These are phyloP conservation scores for Scutellaria baicalensis DNA, from an alignment of 257 asterid species.

Conservation along the genomic window DNA sequence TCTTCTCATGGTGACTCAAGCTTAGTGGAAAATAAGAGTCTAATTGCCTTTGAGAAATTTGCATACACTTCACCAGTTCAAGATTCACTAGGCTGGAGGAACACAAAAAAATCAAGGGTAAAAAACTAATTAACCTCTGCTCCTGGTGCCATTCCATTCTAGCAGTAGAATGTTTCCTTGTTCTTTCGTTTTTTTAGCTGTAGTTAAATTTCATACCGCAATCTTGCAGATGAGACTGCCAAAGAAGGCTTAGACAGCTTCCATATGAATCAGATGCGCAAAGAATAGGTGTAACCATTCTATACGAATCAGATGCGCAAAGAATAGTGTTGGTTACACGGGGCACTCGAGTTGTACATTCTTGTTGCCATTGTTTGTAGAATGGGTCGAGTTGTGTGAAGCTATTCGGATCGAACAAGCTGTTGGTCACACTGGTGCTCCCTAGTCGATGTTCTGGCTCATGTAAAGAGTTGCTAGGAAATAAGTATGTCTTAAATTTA, in stretches of 20 bases:
- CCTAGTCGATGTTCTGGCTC: not conserved
- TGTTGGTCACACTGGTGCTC: too few species aligned
- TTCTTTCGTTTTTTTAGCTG: not conserved
- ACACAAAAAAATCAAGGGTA: slow-evolving; percentile 61
- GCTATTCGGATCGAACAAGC: not conserved
- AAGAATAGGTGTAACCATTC: too few species aligned
- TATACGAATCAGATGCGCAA: not conserved
- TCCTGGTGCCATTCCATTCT: not conserved
- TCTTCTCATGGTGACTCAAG: slow-evolving; percentile 34
- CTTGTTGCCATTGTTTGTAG: not conserved
- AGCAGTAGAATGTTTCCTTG: not conserved
- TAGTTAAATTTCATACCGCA: not conserved
- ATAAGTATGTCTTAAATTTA: too few species aligned
- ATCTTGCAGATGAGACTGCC: slow-evolving; percentile 76
- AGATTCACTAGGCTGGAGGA: slow-evolving; percentile 68
- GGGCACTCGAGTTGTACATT: not conserved
- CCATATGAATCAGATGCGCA: not conserved
- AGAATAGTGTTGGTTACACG: not conserved
- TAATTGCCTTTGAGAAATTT: slow-evolving; percentile 41
- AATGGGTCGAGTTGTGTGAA: not conserved
- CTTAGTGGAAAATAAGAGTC: slow-evolving; percentile 11
- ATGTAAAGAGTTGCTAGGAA: too few species aligned
- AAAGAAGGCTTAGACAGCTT: slow-evolving; percentile 27
- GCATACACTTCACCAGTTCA: slow-evolving; percentile 52
- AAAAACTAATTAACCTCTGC: not conserved